Evolutionary conservation across 768 basidiomycete species (phyloP).

Genomic region (Xanthoconium purpureum): DNA sequence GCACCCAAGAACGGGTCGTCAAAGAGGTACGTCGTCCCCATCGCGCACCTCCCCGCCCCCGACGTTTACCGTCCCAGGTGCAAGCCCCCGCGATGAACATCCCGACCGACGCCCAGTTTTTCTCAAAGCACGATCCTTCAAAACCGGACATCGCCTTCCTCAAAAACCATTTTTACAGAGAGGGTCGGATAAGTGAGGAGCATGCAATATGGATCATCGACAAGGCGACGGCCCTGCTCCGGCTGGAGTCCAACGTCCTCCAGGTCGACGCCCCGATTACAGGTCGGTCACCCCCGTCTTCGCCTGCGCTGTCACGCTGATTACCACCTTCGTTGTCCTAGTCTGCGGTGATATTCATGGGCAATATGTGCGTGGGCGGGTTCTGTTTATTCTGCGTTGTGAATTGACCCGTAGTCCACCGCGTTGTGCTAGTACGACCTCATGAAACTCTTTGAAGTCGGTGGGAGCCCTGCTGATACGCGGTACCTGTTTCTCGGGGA

Average conservation of each 20-base stretch:
- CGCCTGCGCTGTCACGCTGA: background rate
- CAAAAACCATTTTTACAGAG: conserved; percentile 98
- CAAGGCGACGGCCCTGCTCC: conserved; percentile 80
- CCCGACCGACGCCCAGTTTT: conserved; percentile 94
- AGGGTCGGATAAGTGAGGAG: conserved; percentile 89
- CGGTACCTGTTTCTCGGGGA: conserved; percentile 91
- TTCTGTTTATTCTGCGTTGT: conserved; percentile 6
- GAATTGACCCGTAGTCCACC: conserved; percentile 15
- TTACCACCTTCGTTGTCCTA: conserved; percentile 27
- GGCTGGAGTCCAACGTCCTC: conserved; percentile 84
- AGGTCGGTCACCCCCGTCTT: conserved; percentile 44
- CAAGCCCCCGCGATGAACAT: conserved; percentile 95
- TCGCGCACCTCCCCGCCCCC: conserved; percentile 2
- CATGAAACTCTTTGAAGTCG: conserved; percentile 95
- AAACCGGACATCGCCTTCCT: conserved; percentile 96
- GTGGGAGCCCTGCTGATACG: conserved; percentile 91
- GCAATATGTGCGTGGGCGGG: conserved; percentile 77
- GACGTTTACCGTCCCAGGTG: conserved; percentile 50
- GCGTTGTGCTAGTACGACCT: conserved; percentile 66
- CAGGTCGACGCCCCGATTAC: conserved; percentile 98
- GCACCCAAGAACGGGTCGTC: conserved; percentile 92
- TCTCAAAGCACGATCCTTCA: conserved; percentile 72
- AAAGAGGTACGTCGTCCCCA: conserved; percentile 69
- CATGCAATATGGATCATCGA: conserved; percentile 94
- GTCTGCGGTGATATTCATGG: conserved; percentile 99